Evolutionary conservation across 1,284 basidiomycete genomes (phyloP).

Genomic region (Rhodotorula sp.): DNA sequence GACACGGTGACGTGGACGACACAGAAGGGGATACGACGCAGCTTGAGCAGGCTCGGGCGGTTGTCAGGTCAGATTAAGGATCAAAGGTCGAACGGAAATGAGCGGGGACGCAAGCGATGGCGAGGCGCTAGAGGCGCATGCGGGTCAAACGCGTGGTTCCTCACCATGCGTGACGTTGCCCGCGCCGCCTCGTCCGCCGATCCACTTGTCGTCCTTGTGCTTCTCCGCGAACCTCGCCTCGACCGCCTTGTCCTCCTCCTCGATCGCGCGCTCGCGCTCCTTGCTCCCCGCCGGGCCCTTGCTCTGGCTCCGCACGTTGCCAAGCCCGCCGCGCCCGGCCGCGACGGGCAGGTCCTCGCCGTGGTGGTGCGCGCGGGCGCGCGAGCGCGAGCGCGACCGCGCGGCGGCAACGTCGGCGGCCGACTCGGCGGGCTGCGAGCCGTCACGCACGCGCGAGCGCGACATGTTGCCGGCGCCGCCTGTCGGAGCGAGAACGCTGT

Average conservation of each 20-base stretch:
- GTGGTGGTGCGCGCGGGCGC: slow-evolving; percentile 29
- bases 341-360: slow-evolving; percentile 30
- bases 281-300: not conserved
- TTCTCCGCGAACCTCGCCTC: slow-evolving; percentile 22
- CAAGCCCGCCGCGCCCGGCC: slow-evolving; percentile 30
- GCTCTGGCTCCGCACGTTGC: slow-evolving; percentile 25
- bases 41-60: not conserved
- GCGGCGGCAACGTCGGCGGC: slow-evolving; percentile 27
- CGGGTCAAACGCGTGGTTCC: not conserved
- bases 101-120: no score
- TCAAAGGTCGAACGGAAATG: no score
- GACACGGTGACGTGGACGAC: no score
- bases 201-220: slow-evolving; percentile 21
- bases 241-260: slow-evolving; percentile 15
- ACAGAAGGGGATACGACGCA: not conserved
- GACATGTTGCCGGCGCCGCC: slow-evolving; percentile 43
- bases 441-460: slow-evolving; percentile 36
- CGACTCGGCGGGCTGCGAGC: slow-evolving; percentile 12
- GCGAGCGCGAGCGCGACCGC: slow-evolving; percentile 35
- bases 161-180: slow-evolving; percentile 15
- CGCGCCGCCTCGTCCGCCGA: slow-evolving; percentile 30
- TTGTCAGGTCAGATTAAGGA: no score
- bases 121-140: no score
- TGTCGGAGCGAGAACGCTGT: not conserved
- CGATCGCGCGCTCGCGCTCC: slow-evolving; percentile 11